Percentiles rank a stretch among this genome's conserved stretches.
Evolutionary conservation across 179 eudicot species (phyloP).

Genomic region (Sideroxylon spinosum): DNA sequence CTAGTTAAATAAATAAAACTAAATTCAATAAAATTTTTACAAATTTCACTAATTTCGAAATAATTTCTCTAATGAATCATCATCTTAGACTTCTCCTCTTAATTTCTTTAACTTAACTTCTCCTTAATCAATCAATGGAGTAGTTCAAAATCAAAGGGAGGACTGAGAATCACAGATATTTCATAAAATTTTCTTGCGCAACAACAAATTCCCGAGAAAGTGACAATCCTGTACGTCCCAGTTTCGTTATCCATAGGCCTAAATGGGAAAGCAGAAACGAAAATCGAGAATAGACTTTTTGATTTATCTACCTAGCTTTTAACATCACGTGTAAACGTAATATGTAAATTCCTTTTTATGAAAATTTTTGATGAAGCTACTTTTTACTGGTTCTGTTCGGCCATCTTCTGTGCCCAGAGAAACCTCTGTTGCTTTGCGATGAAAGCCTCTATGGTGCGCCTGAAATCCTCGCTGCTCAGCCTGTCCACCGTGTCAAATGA

Average conservation of each 20-base stretch:
- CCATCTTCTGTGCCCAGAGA: constrained; percentile 35
- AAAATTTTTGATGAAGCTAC: too few species aligned
- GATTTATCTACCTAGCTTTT: not conserved
- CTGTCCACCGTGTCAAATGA: constrained; percentile 33
- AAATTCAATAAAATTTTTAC: too few species aligned
- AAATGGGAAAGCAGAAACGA: not conserved
- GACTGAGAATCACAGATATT: not conserved
- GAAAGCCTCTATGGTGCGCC: constrained; percentile 46
- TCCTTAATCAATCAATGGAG: too few species aligned
- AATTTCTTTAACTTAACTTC: too few species aligned
- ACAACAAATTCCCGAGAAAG: constrained; percentile 3
- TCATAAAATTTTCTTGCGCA: not conserved
- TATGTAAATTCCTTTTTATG: too few species aligned
- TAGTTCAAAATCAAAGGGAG: too few species aligned
- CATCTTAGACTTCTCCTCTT: too few species aligned
- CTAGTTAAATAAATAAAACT: too few species aligned
- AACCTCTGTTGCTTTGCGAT: constrained; percentile 42
- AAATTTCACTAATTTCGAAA: too few species aligned
- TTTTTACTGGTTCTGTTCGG: constrained; percentile 12
- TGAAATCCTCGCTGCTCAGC: constrained; percentile 64
- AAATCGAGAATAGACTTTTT: not conserved
- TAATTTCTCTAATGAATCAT: too few species aligned
- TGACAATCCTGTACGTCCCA: not conserved
- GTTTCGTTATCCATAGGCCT: not conserved
- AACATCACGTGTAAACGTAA: not conserved